Percentiles rank a stretch among this genome's conserved stretches.
Evolutionary conservation across 768 basidiomycete species (phyloP).

Genomic region (Austroboletus eburneus): DNA sequence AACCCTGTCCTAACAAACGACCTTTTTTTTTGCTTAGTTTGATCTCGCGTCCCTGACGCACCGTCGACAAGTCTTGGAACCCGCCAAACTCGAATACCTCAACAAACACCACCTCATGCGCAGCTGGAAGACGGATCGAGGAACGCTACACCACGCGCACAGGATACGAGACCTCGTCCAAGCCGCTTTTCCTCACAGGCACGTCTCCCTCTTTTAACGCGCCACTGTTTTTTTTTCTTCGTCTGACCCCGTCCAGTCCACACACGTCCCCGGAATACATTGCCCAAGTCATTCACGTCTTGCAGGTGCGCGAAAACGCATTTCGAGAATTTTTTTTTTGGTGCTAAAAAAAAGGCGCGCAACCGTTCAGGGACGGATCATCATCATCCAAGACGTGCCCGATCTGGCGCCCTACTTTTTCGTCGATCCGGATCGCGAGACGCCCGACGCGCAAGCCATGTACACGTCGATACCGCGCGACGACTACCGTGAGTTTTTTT

Average conservation of each 20-base stretch:
- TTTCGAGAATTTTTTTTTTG: too few species aligned
- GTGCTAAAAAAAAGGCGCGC: too few species aligned
- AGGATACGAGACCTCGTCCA: conserved; percentile 53
- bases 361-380: conserved; percentile 68
- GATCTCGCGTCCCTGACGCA: conserved; percentile 74
- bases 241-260: too few species aligned
- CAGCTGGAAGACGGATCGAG: conserved; percentile 46
- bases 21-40: too few species aligned
- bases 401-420: conserved; percentile 75
- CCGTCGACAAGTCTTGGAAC: conserved; percentile 78
- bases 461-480: conserved; percentile 36
- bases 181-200: conserved; percentile 57
- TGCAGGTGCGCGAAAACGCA: conserved; percentile 55
- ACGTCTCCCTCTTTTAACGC: too few species aligned
- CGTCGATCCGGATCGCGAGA: conserved; percentile 54
- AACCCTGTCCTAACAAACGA: too few species aligned
- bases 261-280: conserved; percentile 57
- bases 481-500: conserved; percentile 40
- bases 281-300: conserved; percentile 53
- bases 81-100: conserved; percentile 75
- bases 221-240: too few species aligned
- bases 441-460: conserved; percentile 55
- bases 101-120: conserved; percentile 82
- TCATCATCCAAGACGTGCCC: conserved; percentile 69
- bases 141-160: conserved; percentile 49